phyloP scores from a whole-genome alignment of 495 filamentous ascomycete genomes.

The Talaromyces borbonicus region DNA sequence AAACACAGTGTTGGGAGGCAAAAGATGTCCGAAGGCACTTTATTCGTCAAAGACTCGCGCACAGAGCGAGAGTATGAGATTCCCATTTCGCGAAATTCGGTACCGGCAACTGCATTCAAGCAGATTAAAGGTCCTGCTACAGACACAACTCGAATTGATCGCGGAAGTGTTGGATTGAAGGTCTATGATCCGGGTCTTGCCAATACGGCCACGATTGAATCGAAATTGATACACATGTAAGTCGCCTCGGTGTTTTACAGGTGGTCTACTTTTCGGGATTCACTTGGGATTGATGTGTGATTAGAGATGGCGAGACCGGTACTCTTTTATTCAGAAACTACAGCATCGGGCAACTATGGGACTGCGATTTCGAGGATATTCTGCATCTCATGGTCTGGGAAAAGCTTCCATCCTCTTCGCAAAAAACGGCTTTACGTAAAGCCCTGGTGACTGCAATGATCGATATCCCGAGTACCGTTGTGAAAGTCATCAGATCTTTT shows the following conservation, averaged over 20 bases:
- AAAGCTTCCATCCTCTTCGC: constrained; percentile 14
- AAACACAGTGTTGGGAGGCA: no score
- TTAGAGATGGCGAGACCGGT: neutral
- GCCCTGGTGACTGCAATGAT: constrained; percentile 11
- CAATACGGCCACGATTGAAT: constrained; percentile 43
- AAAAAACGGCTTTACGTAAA: constrained; percentile 16
- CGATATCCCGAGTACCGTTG: neutral
- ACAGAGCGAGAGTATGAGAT: constrained; percentile 39
- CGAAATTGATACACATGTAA: constrained; percentile 39
- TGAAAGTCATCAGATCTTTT: no score
- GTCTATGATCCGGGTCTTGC: constrained; percentile 45
- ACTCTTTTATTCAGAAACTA: constrained; percentile 24
- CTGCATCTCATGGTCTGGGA: constrained; percentile 28
- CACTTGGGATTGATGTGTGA: neutral
- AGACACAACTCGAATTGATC: constrained; percentile 37
- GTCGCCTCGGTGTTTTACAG: neutral
- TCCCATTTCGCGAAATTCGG: constrained; percentile 39
- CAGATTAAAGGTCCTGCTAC: constrained; percentile 27
- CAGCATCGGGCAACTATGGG: constrained; percentile 23
- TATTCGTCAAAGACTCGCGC: constrained; percentile 39
- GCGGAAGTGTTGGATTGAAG: no score
- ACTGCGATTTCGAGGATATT: constrained; percentile 26
- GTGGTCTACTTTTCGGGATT: neutral
- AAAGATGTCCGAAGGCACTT: constrained; percentile 26
- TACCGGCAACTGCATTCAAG: constrained; percentile 39